These are phyloP conservation scores for Ophiosphaerella herpotricha DNA, from an alignment of 2,329 filamentous ascomycete species.

Conservation along the genomic window DNA sequence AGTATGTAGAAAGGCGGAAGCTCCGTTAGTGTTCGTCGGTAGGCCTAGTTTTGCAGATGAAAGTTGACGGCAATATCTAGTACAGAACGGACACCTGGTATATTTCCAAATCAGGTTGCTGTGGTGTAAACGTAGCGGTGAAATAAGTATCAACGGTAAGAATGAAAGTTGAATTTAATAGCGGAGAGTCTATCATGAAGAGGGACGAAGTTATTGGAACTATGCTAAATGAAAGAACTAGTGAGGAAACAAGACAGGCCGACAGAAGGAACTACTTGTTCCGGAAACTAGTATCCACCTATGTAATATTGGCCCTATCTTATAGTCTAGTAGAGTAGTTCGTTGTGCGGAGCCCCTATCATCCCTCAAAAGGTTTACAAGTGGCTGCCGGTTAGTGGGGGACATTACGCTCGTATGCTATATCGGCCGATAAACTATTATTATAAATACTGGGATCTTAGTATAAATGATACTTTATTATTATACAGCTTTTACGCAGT, in stretches of 20 bases:
- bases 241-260: constrained; percentile 5
- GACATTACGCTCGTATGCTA: constrained; percentile 7
- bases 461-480: constrained; percentile 9
- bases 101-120: neutral
- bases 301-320: constrained; percentile 1
- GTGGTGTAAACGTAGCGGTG: neutral
- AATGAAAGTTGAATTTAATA: constrained; percentile 1
- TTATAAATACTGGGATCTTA: constrained; percentile 6
- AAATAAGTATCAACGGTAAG: constrained; percentile 1
- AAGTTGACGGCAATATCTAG: constrained; percentile 3
- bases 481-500: constrained; percentile 6
- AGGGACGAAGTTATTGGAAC: constrained; percentile 8
- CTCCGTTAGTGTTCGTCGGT: constrained; percentile 1
- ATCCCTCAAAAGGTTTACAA: constrained; percentile 4
- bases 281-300: neutral
- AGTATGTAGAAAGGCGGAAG: constrained; percentile 3
- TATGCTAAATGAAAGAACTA: constrained; percentile 5
- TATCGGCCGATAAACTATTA: constrained; percentile 8
- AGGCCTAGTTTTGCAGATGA: constrained; percentile 4
- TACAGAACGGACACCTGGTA: neutral
- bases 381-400: constrained; percentile 6
- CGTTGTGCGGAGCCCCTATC: neutral
- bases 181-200: constrained; percentile 6
- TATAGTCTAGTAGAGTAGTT: constrained; percentile 8
- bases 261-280: constrained; percentile 2